Base-by-base conservation (phyloP, 768 basidiomycete species). In the Serpula lacrymans region DNA sequence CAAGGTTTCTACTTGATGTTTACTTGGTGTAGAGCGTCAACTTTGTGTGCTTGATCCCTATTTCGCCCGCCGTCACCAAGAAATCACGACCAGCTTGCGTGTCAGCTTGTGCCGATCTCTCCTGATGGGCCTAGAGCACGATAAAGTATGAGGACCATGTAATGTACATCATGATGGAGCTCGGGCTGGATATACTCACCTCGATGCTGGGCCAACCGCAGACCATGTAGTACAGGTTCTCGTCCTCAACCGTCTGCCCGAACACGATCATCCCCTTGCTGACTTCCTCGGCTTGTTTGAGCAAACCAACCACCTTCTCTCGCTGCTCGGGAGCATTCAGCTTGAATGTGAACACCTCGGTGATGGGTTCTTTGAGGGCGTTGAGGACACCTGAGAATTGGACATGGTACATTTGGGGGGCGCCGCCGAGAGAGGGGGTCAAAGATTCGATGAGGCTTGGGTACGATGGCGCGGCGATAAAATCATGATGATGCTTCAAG, bases 241-340 rank as follows among this genome's bases (percentile, higher is more conserved):
- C 39, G 7, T 60, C 50, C 36, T 52, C 48, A 16, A 35, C 42
- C 10, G 46, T 38, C 26, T 47, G 34, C 21, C 58, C 60, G 18
- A 47, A 62, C 8, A 52, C 50, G 6, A 57, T 5, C 6, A 4
- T 29, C 24, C 49, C 34, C 20, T 25, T 24, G 17, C n/a, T 52
- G 2, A 13, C 37, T 5, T 57, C 45, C 0, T 49, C 49, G 18
- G 52, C 5, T 39, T 36, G 27, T 21, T 43, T 17, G 34, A 57
- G 21, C 9, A 50, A 41, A 0, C 46, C 41, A 8, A 45, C 43
- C 1, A 54, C 45, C 12, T 37, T 6, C 2, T 26, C 44, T 4
- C 58, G 59, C 27, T 59, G 42, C 38, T 48, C 58, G 1, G 51
- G 42, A 6, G 39, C 28, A n/a, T 62, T 59, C 34, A 59, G 32